phyloP scores from a whole-genome alignment of 108 stramenopile genomes.

The Licmophora abbreviata region DNA sequence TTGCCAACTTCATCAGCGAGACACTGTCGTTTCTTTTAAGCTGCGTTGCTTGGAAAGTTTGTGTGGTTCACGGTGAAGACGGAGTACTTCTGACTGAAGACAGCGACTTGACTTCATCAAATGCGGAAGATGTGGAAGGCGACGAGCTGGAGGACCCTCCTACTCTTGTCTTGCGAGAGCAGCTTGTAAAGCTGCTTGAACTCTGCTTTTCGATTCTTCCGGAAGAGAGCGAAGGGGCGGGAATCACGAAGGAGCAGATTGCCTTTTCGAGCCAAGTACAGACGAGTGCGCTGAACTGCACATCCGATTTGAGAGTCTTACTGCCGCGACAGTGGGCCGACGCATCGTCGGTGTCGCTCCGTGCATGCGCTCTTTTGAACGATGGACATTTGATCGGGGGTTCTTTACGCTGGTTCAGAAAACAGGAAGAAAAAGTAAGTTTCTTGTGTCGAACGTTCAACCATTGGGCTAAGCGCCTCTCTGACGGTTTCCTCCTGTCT shows the following conservation, averaged over 20 bases:
- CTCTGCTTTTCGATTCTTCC: too few species aligned
- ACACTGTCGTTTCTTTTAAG: constrained; percentile 41
- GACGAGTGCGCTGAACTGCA: constrained; percentile 28
- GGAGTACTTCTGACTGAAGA: constrained; percentile 8
- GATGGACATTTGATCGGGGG: constrained; percentile 59
- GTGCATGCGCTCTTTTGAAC: constrained; percentile 45
- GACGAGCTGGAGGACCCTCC: constrained; percentile 29
- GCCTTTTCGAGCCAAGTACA: constrained; percentile 48
- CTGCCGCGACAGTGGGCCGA: constrained; percentile 54
- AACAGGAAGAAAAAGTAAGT: constrained; percentile 33
- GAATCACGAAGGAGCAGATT: constrained; percentile 46
- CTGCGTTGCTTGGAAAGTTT: constrained; percentile 29
- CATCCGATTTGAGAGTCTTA: constrained; percentile 57
- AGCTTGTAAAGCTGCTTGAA: constrained; percentile 41
- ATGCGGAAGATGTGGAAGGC: constrained; percentile 30
- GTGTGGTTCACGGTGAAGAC: not conserved
- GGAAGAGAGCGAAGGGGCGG: constrained; percentile 38
- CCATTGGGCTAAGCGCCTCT: too few species aligned
- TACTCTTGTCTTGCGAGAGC: constrained; percentile 47
- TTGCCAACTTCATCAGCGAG: constrained; percentile 34
- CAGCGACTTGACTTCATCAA: constrained; percentile 16
- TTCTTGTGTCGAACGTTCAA: too few species aligned
- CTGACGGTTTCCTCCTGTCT: too few species aligned
- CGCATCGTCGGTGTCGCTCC: constrained; percentile 45
- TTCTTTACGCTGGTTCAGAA: constrained; percentile 50